Percentiles rank a stretch among this genome's conserved stretches.
Conservation (phyloP, 1,139 yeast genomes). For the Blastobotrys serpentis region DNA sequence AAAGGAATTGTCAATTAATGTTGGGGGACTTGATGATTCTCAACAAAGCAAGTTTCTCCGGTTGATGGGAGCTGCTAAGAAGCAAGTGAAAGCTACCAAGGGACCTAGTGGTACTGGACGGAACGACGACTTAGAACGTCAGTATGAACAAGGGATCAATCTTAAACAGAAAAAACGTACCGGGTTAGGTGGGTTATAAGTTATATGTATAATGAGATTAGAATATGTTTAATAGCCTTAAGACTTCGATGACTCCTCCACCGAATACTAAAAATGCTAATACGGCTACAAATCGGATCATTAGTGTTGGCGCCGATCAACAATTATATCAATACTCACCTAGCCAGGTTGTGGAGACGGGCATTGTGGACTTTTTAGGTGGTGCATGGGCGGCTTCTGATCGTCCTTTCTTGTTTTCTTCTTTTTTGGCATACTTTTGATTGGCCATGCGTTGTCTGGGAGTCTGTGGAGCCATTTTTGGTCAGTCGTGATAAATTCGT, state of each 20-base stretch:
- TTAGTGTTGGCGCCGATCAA: neutral
- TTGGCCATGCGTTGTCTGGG: constrained; percentile 86
- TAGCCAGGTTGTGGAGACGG: constrained; percentile 61
- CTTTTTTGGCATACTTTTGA: constrained; percentile 71
- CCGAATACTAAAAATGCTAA: constrained; percentile 75
- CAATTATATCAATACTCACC: constrained; percentile 38
- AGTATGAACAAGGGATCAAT: constrained; percentile 28
- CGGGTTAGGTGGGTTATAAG: constrained; percentile 26
- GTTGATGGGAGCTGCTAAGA: constrained; percentile 30
- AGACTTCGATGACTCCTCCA: constrained; percentile 73
- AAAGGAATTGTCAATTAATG: constrained; percentile 20
- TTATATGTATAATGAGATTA: constrained; percentile 3
- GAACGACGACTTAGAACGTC: constrained; percentile 24
- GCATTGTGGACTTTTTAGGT: constrained; percentile 42
- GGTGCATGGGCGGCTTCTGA: constrained; percentile 56
- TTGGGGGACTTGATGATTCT: constrained; percentile 26
- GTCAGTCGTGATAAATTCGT: too few species aligned
- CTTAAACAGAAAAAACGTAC: constrained; percentile 24
- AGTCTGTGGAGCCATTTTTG: constrained; percentile 50
- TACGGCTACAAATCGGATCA: constrained; percentile 29
- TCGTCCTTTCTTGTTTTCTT: constrained; percentile 61
- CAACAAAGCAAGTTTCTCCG: constrained; percentile 30
- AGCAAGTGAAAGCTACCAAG: constrained; percentile 17
- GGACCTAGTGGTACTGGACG: constrained; percentile 6
- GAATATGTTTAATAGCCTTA: constrained; percentile 33